Base-by-base conservation (phyloP, 257 asterid species). In the Scutellaria barbata region DNA sequence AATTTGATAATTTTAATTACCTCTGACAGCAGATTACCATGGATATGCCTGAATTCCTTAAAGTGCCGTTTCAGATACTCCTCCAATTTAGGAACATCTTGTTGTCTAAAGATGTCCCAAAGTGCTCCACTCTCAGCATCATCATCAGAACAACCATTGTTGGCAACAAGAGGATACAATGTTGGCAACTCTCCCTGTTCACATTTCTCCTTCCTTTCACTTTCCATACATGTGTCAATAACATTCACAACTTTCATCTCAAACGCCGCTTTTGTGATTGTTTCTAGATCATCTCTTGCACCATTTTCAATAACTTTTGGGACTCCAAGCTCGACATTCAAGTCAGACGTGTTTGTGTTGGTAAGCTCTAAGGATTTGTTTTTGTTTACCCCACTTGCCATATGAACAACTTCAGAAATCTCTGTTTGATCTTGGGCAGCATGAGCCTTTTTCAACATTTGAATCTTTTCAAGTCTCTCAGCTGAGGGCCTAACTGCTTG, bases 71-170 rank as follows among this genome's bases (percentile, higher is more conserved):
- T 76, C 16, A 82, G 64, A 70, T 77, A 88, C 18, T 83, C 80
- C 73, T 86, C 87, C 57, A 88, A 45, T 68, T 84, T 86, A 0
- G 92, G 86, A 42, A 82, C 83, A 74, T 88, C 95, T 83, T 88
- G 77, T 67, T 84, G 73, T 72, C 88, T 83, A 72, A 85, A 89
- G 25, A 86, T 83, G 77, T 89, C 96, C 92, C 96, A 89, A 35
- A 85, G 76, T 69, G 93, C 93, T 71, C 96, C 96, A 61, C 84
- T 77, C 47, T 76, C 77, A n/a, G n/a, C n/a, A n/a, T n/a, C n/a
- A n/a, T n/a, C n/a, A n/a, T n/a, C n/a, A n/a, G n/a, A n/a, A n/a
- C n/a, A n/a, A n/a, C n/a, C n/a, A n/a, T n/a, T n/a, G n/a, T n/a
- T n/a, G n/a, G n/a, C n/a, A n/a, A n/a, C n/a, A n/a, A n/a, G n/a